These are phyloP conservation scores for Dimargaris verticillata DNA, from an alignment of 192 early-diverging fungal species.

Conservation along the genomic window DNA sequence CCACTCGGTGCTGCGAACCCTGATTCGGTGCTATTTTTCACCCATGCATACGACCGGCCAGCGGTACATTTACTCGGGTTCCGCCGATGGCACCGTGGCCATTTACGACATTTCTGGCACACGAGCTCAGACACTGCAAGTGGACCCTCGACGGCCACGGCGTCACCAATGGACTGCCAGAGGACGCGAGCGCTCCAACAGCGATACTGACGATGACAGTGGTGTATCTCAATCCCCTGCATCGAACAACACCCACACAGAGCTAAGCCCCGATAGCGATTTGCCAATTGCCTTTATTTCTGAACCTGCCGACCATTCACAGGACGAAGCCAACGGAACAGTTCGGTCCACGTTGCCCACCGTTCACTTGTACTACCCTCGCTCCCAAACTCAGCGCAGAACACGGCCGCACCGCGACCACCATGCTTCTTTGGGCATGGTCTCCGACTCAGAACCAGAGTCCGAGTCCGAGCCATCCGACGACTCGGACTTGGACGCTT, in stretches of 20 bases:
- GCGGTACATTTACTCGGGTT: slow-evolving; percentile 45
- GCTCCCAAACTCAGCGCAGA: no score
- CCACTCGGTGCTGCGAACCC: slow-evolving; percentile 40
- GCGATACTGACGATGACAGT: slow-evolving; percentile 1
- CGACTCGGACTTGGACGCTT: no score
- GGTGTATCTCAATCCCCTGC: neutral
- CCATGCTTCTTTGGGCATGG: no score
- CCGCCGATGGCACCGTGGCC: slow-evolving; percentile 29
- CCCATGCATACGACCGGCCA: slow-evolving; percentile 36
- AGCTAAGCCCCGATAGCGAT: neutral
- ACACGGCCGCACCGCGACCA: no score
- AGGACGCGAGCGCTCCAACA: neutral
- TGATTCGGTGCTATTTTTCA: slow-evolving; percentile 57
- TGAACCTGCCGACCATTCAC: no score
- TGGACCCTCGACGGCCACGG: slow-evolving; percentile 5
- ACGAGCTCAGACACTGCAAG: slow-evolving; percentile 17
- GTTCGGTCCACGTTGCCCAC: no score
- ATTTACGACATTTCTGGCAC: slow-evolving; percentile 29
- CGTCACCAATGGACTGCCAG: neutral
- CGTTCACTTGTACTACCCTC: no score
- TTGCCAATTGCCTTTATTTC: no score
- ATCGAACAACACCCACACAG: neutral
- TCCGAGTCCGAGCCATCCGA: no score
- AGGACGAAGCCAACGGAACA: no score
- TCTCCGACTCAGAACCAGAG: no score